Evolutionary conservation across 192 early-diverging fungal species (phyloP).

Genomic region (Backusella macrospora): DNA sequence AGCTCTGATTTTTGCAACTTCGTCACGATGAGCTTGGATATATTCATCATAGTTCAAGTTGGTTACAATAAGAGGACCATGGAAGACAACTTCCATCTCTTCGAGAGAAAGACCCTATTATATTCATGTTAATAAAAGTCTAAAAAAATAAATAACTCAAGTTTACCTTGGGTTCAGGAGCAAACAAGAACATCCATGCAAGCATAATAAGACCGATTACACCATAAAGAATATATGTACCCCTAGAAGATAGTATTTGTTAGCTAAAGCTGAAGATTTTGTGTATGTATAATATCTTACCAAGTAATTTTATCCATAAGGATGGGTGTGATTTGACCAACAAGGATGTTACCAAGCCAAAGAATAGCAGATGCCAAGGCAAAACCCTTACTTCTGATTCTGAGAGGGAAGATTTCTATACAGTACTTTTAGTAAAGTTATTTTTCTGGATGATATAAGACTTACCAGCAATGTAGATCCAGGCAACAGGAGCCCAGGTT

Average conservation of each 20-base stretch:
- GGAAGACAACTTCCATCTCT: constrained; percentile 34
- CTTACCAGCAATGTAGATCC: constrained; percentile 77
- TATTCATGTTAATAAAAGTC: background rate
- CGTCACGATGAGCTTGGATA: constrained; percentile 23
- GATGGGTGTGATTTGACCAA: constrained; percentile 23
- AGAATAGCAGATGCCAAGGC: constrained; percentile 79
- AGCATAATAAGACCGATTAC: constrained; percentile 24
- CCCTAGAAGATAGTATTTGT: background rate
- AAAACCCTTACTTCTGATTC: constrained; percentile 81
- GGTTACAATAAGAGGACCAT: constrained; percentile 27
- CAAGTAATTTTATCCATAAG: constrained; percentile 30
- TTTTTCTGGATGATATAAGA: background rate
- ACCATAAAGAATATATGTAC: constrained; percentile 25
- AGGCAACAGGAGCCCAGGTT: constrained; percentile 88
- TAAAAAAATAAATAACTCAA: too few relatives aligned
- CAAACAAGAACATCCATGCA: constrained; percentile 7
- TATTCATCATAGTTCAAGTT: constrained; percentile 26
- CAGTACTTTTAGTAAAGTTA: background rate
- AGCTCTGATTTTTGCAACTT: constrained; percentile 23
- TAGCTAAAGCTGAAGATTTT: background rate
- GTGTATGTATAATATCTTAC: background rate
- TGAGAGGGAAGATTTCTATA: constrained; percentile 81
- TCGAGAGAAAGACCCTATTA: constrained; percentile 31
- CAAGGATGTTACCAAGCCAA: constrained; percentile 74
- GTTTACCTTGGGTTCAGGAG: too few relatives aligned